Evolutionary conservation across 2,329 filamentous ascomycete species (phyloP), one percentile per base, ranked within the genome.

Genomic region (Diaporthe ilicicola): DNA sequence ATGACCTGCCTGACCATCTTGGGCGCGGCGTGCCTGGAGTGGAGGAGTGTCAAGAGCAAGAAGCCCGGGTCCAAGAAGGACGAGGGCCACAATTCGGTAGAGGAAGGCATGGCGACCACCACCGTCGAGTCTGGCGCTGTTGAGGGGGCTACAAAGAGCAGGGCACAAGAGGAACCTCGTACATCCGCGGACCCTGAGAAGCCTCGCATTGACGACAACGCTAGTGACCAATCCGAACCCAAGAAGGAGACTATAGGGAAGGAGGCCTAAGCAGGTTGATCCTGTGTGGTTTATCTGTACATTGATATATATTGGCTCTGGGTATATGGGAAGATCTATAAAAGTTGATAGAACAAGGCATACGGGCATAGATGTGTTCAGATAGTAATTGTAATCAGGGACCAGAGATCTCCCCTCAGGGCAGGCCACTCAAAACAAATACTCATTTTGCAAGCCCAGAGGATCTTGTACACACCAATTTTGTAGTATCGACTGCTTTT

Each of bases 11-110:
- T 91, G 10, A 86, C 84, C 5, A 82, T 92, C 17, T 46, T 91
- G 9, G 90, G 88, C 0, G 83, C 86, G 0, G 75, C 84, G 0
- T 80, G 82, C 8, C 86, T 93, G 74, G 87, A 93, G 81, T 93
- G 90, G 90, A 87, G 76, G 70, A 84, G 79, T 64, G 80, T 84
- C 34, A 84, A 83, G 78, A 76, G 80, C 73, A 70, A 74, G 72
- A 75, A 6, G 62, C 59, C 37, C 1, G 39, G 61, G 1, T 75
- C 74, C n/a, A 69, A 74, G 48, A 76, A 77, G 70, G 69, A 53
- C 17, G 19, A 46, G 64, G 39, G 17, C 1, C 27, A 24, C 8
- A 37, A 12, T 7, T 27, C 42, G 32, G 65, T 22, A 10, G 65
- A 68, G 29, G 51, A 56, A 39, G 65, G 65, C 29, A 6, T n/a